phyloP scores from a whole-genome alignment of 441 rosid species.

The Euphorbia neoarborescens region DNA sequence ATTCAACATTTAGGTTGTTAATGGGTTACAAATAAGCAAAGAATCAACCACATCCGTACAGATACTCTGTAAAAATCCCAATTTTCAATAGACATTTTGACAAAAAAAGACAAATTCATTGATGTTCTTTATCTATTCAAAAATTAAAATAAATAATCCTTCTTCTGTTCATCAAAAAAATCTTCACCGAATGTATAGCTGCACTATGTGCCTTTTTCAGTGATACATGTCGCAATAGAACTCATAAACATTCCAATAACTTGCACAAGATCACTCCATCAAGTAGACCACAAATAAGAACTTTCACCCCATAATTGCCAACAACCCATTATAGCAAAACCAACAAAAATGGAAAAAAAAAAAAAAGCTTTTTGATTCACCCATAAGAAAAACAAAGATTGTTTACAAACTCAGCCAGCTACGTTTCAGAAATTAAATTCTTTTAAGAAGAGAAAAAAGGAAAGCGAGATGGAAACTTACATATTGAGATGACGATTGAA shows the following conservation, averaged over 20 bases:
- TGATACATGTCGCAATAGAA: background rate
- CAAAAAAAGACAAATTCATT: background rate
- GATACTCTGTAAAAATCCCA: background rate
- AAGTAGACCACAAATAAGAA: background rate
- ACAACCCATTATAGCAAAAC: background rate
- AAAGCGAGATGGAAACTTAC: background rate
- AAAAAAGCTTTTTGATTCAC: background rate
- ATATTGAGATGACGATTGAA: conserved; percentile 30
- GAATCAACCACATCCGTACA: background rate
- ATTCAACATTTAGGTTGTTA: background rate
- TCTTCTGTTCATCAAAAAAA: background rate
- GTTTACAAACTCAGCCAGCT: too few species aligned
- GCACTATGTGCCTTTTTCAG: background rate
- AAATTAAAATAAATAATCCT: background rate
- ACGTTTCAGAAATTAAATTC: too few species aligned
- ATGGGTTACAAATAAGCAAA: background rate
- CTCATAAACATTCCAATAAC: background rate
- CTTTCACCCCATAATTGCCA: background rate
- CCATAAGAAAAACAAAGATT: too few species aligned
- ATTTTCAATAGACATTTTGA: background rate
- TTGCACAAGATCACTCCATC: background rate
- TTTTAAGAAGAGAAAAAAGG: too few species aligned
- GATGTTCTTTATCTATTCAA: background rate
- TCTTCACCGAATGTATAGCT: background rate
- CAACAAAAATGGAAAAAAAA: background rate